Evolutionary conservation across 805 yeast genomes (phyloP).

Genomic region (Lipomyces oligophaga): DNA sequence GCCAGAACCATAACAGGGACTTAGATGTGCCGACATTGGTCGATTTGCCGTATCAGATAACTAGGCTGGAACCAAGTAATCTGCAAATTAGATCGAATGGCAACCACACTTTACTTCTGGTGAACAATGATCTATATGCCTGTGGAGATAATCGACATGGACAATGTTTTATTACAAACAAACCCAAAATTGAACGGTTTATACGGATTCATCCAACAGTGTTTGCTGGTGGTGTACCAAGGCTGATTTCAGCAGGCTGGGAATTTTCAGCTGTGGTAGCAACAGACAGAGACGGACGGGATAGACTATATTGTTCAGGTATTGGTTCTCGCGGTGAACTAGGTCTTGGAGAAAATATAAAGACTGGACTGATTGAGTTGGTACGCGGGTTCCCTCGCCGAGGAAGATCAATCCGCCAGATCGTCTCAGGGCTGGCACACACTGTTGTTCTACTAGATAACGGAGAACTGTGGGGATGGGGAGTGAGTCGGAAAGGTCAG

Average conservation of each 20-base stretch:
- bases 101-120: slow-evolving; percentile 68
- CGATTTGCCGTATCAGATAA: neutral
- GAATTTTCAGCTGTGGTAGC: slow-evolving; percentile 57
- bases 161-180: slow-evolving; percentile 47
- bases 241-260: slow-evolving; percentile 69
- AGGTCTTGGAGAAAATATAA: slow-evolving; percentile 46
- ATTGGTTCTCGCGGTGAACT: slow-evolving; percentile 70
- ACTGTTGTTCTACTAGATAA: slow-evolving; percentile 34
- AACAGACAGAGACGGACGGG: no score
- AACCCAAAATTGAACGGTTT: neutral
- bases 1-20: slow-evolving; percentile 14
- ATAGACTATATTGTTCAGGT: slow-evolving; percentile 54
- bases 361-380: neutral
- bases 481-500: slow-evolving; percentile 63
- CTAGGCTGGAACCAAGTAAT: no score
- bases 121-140: slow-evolving; percentile 50
- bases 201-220: neutral
- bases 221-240: neutral
- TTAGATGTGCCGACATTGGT: slow-evolving; percentile 14
- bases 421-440: slow-evolving; percentile 38
- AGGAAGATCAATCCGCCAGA: slow-evolving; percentile 16
- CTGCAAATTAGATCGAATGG: slow-evolving; percentile 57
- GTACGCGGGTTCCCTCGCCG: slow-evolving; percentile 27
- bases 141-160: slow-evolving; percentile 58
- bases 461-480: slow-evolving; percentile 61